These are phyloP conservation scores for Bullera alba DNA, from an alignment of 768 basidiomycete genomes.

Conservation along the genomic window DNA sequence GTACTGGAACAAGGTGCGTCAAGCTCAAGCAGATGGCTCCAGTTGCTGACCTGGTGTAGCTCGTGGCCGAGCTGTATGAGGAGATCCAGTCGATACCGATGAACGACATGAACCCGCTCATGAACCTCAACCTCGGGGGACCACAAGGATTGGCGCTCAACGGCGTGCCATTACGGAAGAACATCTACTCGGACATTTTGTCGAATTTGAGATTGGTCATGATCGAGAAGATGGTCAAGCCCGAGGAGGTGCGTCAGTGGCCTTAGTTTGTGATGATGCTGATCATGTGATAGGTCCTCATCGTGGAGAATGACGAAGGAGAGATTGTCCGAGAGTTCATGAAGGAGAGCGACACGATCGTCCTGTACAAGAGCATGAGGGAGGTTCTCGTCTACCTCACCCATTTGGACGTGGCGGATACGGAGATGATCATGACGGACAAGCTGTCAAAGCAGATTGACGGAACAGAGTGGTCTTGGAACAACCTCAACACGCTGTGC, in stretches of 20 bases:
- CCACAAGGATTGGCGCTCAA: slow-evolving; percentile 35
- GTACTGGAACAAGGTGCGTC: slow-evolving; percentile 59
- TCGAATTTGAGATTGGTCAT: slow-evolving; percentile 90
- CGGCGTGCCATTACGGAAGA: slow-evolving; percentile 65
- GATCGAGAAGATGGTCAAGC: slow-evolving; percentile 98
- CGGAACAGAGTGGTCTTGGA: slow-evolving; percentile 98
- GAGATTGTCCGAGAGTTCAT: slow-evolving; percentile 99
- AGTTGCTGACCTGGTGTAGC: slow-evolving; percentile 52
- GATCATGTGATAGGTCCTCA: slow-evolving; percentile 62
- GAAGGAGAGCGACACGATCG: slow-evolving; percentile 96
- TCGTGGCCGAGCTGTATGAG: slow-evolving; percentile 93
- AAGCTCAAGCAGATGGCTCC: not conserved
- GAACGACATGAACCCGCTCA: slow-evolving; percentile 61
- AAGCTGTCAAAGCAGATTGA: slow-evolving; percentile 84
- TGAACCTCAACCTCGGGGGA: slow-evolving; percentile 74
- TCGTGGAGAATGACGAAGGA: slow-evolving; percentile 98
- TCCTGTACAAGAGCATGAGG: slow-evolving; percentile 97
- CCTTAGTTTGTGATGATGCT: slow-evolving; percentile 3
- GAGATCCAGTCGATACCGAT: slow-evolving; percentile 86
- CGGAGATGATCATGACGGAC: slow-evolving; percentile 94
- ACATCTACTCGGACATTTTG: slow-evolving; percentile 89
- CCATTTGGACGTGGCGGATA: slow-evolving; percentile 90
- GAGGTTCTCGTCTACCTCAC: slow-evolving; percentile 96
- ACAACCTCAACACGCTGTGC: slow-evolving; percentile 95
- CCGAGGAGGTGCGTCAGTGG: slow-evolving; percentile 94